These are phyloP conservation scores for Helotiales sp. DNA, from an alignment of 2,329 filamentous ascomycete species.

Conservation along the genomic window DNA sequence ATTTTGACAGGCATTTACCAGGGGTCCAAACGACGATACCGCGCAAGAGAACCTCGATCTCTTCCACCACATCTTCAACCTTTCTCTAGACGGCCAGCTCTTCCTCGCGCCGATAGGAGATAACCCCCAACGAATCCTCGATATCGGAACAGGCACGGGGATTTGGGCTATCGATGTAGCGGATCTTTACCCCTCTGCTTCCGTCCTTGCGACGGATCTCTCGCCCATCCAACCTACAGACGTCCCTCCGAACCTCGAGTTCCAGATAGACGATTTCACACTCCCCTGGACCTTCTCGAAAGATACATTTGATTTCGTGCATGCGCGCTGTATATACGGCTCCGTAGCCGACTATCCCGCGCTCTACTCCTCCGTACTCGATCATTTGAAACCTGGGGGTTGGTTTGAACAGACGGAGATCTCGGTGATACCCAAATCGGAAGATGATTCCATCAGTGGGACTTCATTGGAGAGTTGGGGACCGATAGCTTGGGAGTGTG, in stretches of 20 bases:
- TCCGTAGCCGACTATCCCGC: slow-evolving; percentile 18
- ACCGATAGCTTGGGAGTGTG: slow-evolving; percentile 50
- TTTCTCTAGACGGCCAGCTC: slow-evolving; percentile 26
- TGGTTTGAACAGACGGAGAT: slow-evolving; percentile 47
- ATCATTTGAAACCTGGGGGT: slow-evolving; percentile 26
- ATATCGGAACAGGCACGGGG: slow-evolving; percentile 28
- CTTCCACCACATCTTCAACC: slow-evolving; percentile 30
- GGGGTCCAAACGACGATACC: slow-evolving; percentile 28
- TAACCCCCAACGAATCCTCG: slow-evolving; percentile 26
- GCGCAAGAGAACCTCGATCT: slow-evolving; percentile 31
- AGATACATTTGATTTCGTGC: slow-evolving; percentile 55
- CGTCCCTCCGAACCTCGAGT: slow-evolving; percentile 55
- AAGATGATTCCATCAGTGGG: slow-evolving; percentile 24
- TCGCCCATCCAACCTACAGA: slow-evolving; percentile 40
- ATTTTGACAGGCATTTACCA: background rate
- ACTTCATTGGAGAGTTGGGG: slow-evolving; percentile 46
- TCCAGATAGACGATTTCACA: slow-evolving; percentile 57
- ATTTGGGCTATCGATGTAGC: slow-evolving; percentile 31
- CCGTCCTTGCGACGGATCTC: slow-evolving; percentile 38
- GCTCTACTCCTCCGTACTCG: slow-evolving; percentile 17
- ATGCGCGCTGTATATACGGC: slow-evolving; percentile 49
- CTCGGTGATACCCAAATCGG: slow-evolving; percentile 36
- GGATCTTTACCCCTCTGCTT: slow-evolving; percentile 35
- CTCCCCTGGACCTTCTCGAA: slow-evolving; percentile 52
- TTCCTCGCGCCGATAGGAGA: slow-evolving; percentile 34